Base-by-base conservation (phyloP, 371 early-diverging fungal species). In the Zychaea mexicana region DNA sequence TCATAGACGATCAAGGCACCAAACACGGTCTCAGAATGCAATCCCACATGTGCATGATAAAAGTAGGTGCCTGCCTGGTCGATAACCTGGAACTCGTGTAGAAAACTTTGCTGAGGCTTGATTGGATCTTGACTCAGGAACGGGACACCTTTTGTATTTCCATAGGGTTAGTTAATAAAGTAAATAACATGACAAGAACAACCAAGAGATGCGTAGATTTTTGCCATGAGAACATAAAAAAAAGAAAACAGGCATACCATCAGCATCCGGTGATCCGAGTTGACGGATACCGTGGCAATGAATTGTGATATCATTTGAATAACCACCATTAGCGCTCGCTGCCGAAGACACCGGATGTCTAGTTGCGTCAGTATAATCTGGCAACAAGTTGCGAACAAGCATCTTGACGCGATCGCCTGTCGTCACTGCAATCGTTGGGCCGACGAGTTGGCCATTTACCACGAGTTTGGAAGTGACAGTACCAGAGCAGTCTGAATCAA, bases 1-100 rank as follows among this genome's bases (percentile, higher is more conserved):
- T 80, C 81, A 26, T 80, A 74, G 2, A 84, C 71, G 64, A 84
- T 77, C 19, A 84, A 68, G 1, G 81, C 67, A 19, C 82, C 84
- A 31, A 74, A 66, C 12, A 76, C 61, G 0, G 70, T 61, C 22
- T 70, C 72, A 32, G 72, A 74, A 49, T 79, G 79, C 7, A 83
- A 39, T 31, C 70, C 78, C 15, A 71, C 68, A 19, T 81, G 81
- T 0, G 81, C 81, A 68, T 81, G 78, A 45, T 81, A 81, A 61
- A 76, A 81, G 47, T 74, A 83, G 13, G 83, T 83, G 21, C 80
- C 80, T 3, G 68, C 60, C 33, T 82, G 83, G 8, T 71, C 66
- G 13, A 45, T 36, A 1, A 80, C 62, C 13, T 61, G 52, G 49
- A 83, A 80, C 12, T 65, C 46, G n/a, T 79, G 73, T 8, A 61